Evolutionary conservation across 1,284 basidiomycete species (phyloP).

Genomic region (Vanrija sp.): DNA sequence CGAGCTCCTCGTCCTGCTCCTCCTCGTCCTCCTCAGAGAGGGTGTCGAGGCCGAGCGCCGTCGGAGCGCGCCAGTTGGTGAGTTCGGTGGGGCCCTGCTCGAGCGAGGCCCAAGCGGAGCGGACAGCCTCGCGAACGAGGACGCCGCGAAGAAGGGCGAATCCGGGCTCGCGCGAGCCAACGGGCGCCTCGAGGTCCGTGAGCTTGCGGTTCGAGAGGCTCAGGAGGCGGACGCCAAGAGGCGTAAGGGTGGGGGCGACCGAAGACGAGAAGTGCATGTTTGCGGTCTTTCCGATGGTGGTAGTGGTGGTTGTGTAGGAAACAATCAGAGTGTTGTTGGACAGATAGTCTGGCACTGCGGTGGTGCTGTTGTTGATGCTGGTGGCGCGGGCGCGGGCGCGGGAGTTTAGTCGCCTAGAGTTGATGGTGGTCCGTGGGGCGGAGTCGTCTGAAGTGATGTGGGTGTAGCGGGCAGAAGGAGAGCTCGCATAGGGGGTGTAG

Average conservation of each 20-base stretch:
- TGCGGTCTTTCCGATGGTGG: not conserved
- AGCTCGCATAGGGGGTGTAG: not conserved
- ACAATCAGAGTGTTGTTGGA: not conserved
- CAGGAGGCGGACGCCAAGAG: slow-evolving; percentile 40
- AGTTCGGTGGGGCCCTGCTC: slow-evolving; percentile 27
- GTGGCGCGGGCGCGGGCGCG: not conserved
- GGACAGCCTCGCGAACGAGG: slow-evolving; percentile 39
- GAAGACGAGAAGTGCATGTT: slow-evolving; percentile 38
- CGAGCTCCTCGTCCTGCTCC: slow-evolving; percentile 20
- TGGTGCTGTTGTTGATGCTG: not conserved
- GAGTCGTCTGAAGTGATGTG: not conserved
- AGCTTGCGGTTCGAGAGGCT: slow-evolving; percentile 40
- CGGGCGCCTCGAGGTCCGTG: slow-evolving; percentile 24
- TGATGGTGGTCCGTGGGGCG: not conserved
- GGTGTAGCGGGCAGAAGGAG: not conserved
- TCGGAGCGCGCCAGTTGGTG: slow-evolving; percentile 31
- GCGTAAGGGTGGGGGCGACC: slow-evolving; percentile 35
- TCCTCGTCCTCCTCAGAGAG: slow-evolving; percentile 42
- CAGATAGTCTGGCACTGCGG: not conserved
- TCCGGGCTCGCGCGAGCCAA: slow-evolving; percentile 26
- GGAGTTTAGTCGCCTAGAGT: slow-evolving; percentile 6
- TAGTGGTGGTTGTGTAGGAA: not conserved
- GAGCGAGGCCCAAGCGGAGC: slow-evolving; percentile 39
- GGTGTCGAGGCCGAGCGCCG: slow-evolving; percentile 39
- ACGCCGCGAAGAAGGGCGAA: slow-evolving; percentile 30